These are phyloP conservation scores for Moringa oleifera DNA, from an alignment of 345 rosid species.

Conservation along the genomic window DNA sequence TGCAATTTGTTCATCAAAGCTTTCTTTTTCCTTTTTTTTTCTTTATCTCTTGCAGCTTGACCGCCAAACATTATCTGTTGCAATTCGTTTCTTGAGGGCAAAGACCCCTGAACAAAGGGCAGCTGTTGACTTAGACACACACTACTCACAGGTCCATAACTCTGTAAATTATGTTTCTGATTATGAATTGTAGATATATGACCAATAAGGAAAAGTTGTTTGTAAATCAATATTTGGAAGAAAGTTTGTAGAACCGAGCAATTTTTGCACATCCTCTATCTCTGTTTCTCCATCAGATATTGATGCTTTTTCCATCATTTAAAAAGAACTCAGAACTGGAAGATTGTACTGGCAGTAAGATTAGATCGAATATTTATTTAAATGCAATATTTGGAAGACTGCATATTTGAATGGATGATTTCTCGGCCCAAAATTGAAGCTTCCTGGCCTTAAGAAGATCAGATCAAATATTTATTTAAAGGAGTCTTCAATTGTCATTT, in stretches of 20 bases:
- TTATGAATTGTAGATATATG: neutral
- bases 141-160: conserved; percentile 60
- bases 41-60: conserved; percentile 49
- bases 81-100: conserved; percentile 77
- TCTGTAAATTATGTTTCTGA: neutral
- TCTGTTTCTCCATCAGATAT: neutral
- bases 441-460: neutral
- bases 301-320: conserved; percentile 2
- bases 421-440: neutral
- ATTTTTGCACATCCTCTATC: neutral
- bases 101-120: conserved; percentile 93
- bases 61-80: conserved; percentile 60
- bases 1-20: no score
- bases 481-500: neutral
- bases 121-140: conserved; percentile 96
- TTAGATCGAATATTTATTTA: neutral
- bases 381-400: neutral
- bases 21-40: no score
- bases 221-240: neutral
- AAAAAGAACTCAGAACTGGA: neutral
- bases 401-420: no score
- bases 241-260: neutral
- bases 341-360: conserved; percentile 8
- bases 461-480: neutral
- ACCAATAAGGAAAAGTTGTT: neutral